These are phyloP conservation scores for Diplodia mutila DNA, from an alignment of 2,329 filamentous ascomycete species.

Conservation along the genomic window DNA sequence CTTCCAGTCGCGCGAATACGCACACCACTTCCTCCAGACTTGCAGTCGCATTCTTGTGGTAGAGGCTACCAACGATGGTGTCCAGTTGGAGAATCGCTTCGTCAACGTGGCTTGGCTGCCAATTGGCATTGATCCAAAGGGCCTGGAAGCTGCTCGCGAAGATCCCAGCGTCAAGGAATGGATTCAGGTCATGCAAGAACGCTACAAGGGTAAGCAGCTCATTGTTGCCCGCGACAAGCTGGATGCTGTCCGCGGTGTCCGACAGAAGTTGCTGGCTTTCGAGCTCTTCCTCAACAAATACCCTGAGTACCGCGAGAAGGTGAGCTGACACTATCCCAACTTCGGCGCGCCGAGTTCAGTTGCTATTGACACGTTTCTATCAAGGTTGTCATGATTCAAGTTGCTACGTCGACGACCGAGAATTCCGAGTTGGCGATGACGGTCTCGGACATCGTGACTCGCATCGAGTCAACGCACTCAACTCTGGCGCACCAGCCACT, in stretches of 20 bases:
- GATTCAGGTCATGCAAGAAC: constrained; percentile 78
- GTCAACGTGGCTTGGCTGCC: constrained; percentile 84
- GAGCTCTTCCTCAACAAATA: constrained; percentile 95
- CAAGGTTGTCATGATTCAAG: constrained; percentile 85
- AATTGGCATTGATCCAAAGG: constrained; percentile 88
- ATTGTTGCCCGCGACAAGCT: constrained; percentile 95
- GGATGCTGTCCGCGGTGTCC: constrained; percentile 86
- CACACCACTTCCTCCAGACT: constrained; percentile 91
- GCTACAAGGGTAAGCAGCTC: constrained; percentile 84
- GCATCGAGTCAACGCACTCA: constrained; percentile 89
- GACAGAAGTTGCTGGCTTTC: constrained; percentile 89
- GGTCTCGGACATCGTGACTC: constrained; percentile 90
- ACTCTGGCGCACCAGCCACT: constrained; percentile 90
- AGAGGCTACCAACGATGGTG: constrained; percentile 83
- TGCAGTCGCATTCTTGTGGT: constrained; percentile 90
- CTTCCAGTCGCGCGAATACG: constrained; percentile 93
- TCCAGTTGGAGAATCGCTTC: constrained; percentile 91
- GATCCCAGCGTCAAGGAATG: constrained; percentile 75
- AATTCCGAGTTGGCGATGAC: constrained; percentile 85
- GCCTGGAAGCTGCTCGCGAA: constrained; percentile 70
- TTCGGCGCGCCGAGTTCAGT: background rate
- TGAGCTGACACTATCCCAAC: constrained; percentile 32
- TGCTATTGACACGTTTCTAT: constrained; percentile 21
- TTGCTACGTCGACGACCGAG: constrained; percentile 87
- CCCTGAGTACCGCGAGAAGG: constrained; percentile 81